Evolutionary conservation across 2,329 filamentous ascomycete genomes (phyloP), one percentile per base, ranked within the genome.

Genomic region (Xylariaceae sp.): DNA sequence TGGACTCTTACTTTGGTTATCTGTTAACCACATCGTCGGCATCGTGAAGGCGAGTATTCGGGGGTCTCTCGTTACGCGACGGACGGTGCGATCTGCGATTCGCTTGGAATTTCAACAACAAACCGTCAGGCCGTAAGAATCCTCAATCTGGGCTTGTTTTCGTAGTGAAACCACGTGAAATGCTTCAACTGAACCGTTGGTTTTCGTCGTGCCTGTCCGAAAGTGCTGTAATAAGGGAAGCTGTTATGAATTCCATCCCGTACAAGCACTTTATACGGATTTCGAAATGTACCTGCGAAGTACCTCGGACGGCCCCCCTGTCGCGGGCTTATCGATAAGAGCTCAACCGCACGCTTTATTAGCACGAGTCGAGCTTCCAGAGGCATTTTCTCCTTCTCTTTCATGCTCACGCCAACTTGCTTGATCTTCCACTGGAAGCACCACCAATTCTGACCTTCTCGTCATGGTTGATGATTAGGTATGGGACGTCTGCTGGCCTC

Each of bases 21-120:
- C 93, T 70, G 92, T 90, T 72, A 97, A 83, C 93, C 93, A 97
- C 89, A 96, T 95, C 62, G 90, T 88, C 72, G 88, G 89, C 89
- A 92, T 90, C 56, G 75, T 83, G 15, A 49, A 8, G 4, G 47
- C 5, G 44, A 42, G 15, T 35, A 30, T 51, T 55, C 30, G 54
- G 37, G 30, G 0, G 23, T n/a, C 53, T 51, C 51, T 59, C 44
- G 56, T 59, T 44, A 18, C 30, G 49, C 48, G 51, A 45, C 11
- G 35, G 44, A 49, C 45, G 53, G 4, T n/a, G 11, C 4, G 23
- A 30, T 53, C 13, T 13, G 51, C 35, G 35, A 51, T 35, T 51
- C 23, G 49, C 34, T 9, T n/a, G 48, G 9, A 9, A n/a, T 30
- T 30, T 30, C 23, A 30, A 30, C 23, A 30, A 30, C 13, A 13